These are phyloP conservation scores for Penicillium crystallinum DNA, from an alignment of 495 filamentous ascomycete genomes.

Conservation along the genomic window DNA sequence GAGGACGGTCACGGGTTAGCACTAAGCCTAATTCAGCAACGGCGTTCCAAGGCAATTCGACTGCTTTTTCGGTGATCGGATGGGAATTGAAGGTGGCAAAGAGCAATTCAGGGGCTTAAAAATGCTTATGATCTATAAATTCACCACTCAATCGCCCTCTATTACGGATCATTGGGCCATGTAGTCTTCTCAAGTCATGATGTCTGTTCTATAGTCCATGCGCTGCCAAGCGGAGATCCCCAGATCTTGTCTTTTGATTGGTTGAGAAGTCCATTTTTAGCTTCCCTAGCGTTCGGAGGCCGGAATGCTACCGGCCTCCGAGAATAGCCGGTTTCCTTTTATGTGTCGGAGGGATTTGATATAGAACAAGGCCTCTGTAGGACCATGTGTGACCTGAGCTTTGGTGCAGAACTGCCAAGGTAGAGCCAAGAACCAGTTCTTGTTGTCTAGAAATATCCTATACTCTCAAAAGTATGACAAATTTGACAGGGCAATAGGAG, in stretches of 20 bases:
- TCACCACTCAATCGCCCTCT: not conserved
- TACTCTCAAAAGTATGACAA: not conserved
- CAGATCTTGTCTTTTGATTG: slow-evolving; percentile 18
- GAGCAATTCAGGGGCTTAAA: not conserved
- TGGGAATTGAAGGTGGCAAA: not conserved
- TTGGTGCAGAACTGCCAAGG: not conserved
- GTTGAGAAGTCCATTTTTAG: slow-evolving; percentile 17
- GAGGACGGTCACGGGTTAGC: slow-evolving; percentile 26
- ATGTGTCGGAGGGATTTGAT: not conserved
- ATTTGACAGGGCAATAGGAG: not conserved
- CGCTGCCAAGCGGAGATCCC: slow-evolving; percentile 19
- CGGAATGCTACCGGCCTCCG: slow-evolving; percentile 46
- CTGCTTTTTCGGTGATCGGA: not conserved
- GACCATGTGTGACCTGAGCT: not conserved
- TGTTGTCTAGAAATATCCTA: not conserved
- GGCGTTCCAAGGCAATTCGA: not conserved
- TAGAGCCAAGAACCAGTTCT: not conserved
- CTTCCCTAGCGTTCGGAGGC: slow-evolving; percentile 36
- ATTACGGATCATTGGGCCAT: not conserved
- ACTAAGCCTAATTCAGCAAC: slow-evolving; percentile 28
- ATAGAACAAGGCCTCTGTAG: not conserved
- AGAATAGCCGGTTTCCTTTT: slow-evolving; percentile 30
- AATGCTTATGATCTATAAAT: not conserved
- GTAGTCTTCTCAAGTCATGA: slow-evolving; percentile 7
- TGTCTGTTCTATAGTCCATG: slow-evolving; percentile 22